Conservation (phyloP, 2,329 filamentous ascomycete genomes). For the Hymenoscyphus scutula region DNA sequence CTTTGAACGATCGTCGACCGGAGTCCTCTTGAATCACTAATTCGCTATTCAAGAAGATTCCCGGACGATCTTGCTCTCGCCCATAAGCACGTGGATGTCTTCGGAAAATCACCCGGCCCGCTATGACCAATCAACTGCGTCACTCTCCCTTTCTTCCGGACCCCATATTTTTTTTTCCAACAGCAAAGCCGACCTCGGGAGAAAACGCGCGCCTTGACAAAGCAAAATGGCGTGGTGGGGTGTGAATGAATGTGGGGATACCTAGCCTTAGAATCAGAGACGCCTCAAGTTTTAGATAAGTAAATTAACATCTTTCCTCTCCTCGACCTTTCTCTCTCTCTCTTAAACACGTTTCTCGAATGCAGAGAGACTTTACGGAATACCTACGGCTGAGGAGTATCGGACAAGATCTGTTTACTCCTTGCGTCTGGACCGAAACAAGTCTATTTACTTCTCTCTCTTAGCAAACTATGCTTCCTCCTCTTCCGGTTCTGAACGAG, state of each 20-base stretch:
- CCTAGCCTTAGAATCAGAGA: neutral
- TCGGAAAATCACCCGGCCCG: neutral
- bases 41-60: too few species aligned
- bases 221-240: neutral
- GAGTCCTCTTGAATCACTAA: too few species aligned
- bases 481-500: slow-evolving; percentile 64
- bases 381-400: slow-evolving; percentile 60
- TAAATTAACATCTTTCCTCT: neutral
- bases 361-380: slow-evolving; percentile 23
- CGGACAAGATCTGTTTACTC: slow-evolving; percentile 59
- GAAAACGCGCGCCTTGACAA: neutral
- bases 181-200: neutral
- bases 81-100: neutral
- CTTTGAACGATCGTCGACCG: too few species aligned
- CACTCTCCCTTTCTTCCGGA: neutral
- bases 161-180: slow-evolving; percentile 11
- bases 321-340: neutral
- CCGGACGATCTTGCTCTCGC: too few species aligned
- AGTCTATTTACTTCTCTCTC: slow-evolving; percentile 5
- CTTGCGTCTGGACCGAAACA: slow-evolving; percentile 56
- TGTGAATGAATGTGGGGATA: neutral
- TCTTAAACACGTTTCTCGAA: slow-evolving; percentile 15
- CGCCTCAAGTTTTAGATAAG: neutral
- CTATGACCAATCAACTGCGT: neutral
- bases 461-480: slow-evolving; percentile 48